Conservation (phyloP, 2,329 filamentous ascomycete genomes). For the Aspergillus ruber region DNA sequence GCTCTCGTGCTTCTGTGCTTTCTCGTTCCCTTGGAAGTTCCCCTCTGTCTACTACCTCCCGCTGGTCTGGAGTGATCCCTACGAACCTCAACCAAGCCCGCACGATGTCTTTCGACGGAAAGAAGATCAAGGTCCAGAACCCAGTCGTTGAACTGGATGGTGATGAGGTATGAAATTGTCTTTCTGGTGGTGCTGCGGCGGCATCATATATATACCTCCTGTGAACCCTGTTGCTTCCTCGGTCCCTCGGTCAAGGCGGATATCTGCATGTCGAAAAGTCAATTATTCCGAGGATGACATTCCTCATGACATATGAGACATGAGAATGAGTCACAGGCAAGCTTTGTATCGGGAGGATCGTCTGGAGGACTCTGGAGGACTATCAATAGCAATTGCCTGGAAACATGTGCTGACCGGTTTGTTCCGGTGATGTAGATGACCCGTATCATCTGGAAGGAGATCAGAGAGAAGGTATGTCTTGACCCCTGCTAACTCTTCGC, state of each 20-base stretch:
- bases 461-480: constrained; percentile 75
- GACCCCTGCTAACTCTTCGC: neutral
- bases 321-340: no score
- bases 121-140: constrained; percentile 99
- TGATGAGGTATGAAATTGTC: constrained; percentile 47
- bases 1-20: constrained; percentile 18
- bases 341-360: no score
- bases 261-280: constrained; percentile 20
- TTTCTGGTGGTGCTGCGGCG: constrained; percentile 1
- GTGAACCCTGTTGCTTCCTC: neutral
- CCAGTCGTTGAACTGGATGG: constrained; percentile 97
- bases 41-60: constrained; percentile 20
- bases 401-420: constrained; percentile 15
- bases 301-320: neutral
- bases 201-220: neutral
- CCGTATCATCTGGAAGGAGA: constrained; percentile 96
- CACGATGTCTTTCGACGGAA: constrained; percentile 44
- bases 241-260: neutral
- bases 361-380: no score
- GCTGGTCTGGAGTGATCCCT: constrained; percentile 24
- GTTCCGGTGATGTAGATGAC: constrained; percentile 66
- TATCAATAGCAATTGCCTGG: no score
- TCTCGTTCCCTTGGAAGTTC: constrained; percentile 15
- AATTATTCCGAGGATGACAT: constrained; percentile 15
- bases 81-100: constrained; percentile 32